Percentiles rank a stretch among this genome's conserved stretches.
These are phyloP conservation scores for Parsonsia alboflavescens DNA, from an alignment of 257 asterid genomes.

Conservation along the genomic window DNA sequence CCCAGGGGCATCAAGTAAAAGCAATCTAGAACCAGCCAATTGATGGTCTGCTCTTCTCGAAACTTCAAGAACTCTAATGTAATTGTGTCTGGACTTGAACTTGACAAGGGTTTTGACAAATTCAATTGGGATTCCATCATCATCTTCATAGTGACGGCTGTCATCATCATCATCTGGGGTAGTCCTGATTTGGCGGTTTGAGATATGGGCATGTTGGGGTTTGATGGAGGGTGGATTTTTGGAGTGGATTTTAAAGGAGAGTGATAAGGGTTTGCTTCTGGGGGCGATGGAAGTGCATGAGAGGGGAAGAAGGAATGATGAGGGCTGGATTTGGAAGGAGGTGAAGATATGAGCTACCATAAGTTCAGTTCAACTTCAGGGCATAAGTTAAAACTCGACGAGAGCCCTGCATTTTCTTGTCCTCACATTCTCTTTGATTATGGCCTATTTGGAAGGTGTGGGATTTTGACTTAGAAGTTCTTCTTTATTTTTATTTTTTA, in stretches of 20 bases:
- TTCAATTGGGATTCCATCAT: conserved; percentile 66
- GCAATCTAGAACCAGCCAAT: conserved; percentile 77
- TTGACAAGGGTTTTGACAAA: conserved; percentile 69
- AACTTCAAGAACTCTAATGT: conserved; percentile 75
- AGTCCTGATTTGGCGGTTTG: conserved; percentile 26
- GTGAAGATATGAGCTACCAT: conserved; percentile 24
- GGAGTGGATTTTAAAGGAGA: conserved; percentile 18
- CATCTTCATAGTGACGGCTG: conserved; percentile 19
- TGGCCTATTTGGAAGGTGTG: no score
- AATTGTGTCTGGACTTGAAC: conserved; percentile 76
- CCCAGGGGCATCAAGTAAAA: conserved; percentile 85
- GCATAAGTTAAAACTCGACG: no score
- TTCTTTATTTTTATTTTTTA: no score
- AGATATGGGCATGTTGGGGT: conserved; percentile 16
- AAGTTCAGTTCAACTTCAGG: no score
- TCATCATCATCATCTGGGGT: not conserved
- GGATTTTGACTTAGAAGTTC: no score
- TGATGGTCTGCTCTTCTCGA: conserved; percentile 84
- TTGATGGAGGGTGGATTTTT: conserved; percentile 17
- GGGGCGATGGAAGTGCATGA: conserved; percentile 17
- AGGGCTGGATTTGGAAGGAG: conserved; percentile 15
- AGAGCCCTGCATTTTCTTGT: no score
- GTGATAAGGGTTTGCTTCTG: conserved; percentile 10
- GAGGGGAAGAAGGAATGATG: not conserved
- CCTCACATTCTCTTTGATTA: no score